Conservation (phyloP, 2,329 filamentous ascomycete species). For the Penicillium sp. region DNA sequence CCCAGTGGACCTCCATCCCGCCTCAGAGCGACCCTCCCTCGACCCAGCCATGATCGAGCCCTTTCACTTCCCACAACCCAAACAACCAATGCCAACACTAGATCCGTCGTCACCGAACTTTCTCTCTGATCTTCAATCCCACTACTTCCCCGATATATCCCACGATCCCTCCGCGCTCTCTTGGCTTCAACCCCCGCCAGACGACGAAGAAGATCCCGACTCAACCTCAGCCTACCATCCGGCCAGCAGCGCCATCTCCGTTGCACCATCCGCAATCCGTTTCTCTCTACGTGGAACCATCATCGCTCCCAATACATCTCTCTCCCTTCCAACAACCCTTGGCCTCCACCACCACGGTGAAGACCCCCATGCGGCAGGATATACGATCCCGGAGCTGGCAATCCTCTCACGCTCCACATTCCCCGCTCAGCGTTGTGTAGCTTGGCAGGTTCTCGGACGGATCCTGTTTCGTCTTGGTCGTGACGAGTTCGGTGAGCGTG, state of each 20-base stretch:
- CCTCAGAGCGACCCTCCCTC: constrained; percentile 37
- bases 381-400: constrained; percentile 84
- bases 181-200: constrained; percentile 79
- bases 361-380: constrained; percentile 89
- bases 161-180: constrained; percentile 81
- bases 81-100: constrained; percentile 63
- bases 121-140: constrained; percentile 76
- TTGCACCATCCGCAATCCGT: constrained; percentile 67
- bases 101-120: constrained; percentile 83
- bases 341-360: constrained; percentile 93
- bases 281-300: constrained; percentile 85
- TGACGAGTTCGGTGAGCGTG: constrained; percentile 64
- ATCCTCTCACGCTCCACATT: constrained; percentile 77
- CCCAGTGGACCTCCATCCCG: constrained; percentile 41
- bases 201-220: constrained; percentile 61
- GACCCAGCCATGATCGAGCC: constrained; percentile 26
- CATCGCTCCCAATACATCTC: constrained; percentile 71
- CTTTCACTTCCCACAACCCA: constrained; percentile 47
- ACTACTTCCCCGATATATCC: constrained; percentile 88
- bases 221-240: constrained; percentile 79
- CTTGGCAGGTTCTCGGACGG: constrained; percentile 85
- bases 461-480: constrained; percentile 78
- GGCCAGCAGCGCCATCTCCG: constrained; percentile 65
- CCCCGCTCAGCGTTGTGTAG: constrained; percentile 82
- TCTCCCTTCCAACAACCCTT: constrained; percentile 70